Base-by-base conservation (phyloP, 768 basidiomycete genomes). In the Mycena rebaudengoi region DNA sequence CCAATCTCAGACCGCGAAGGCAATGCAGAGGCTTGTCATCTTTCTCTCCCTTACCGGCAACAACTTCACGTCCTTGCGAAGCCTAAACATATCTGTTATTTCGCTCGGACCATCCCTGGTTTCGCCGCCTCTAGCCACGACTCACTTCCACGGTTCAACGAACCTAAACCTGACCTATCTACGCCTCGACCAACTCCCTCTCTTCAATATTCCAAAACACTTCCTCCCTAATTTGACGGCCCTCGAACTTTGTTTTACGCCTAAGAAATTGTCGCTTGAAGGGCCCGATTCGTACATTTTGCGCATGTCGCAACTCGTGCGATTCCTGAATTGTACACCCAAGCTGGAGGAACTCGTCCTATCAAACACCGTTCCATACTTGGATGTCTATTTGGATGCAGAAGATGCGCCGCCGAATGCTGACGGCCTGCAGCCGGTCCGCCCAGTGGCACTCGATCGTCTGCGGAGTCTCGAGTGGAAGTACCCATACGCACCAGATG, bases 401-500 rank as follows among this genome's bases (percentile, higher is more conserved):
- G 68, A 66, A 29, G 66, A 66, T 10, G 33, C 48, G 10, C 46
- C 44, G 13, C 56, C 39, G 46, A 28, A 46, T 12, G 41, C 49
- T 16, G 29, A 32, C 23, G 45, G n/a, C 23, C 37, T 39, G 25
- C 45, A 59, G 30, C 63, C 53, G 52, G 66, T 70, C 69, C 37
- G 64, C 29, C 66, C 76, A 28, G 64, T 82, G 51, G 72, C 71
- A 51, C 76, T 87, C 32, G 70, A 68, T 5, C 74, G 77, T 57
- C 70, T 87, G 58, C 82, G 76, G 52, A 71, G 65, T n/a, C 69
- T 87, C 43, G 80, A 83, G 30, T 86, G 85, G 83, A 82, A 78
- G 44, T 82, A 77, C 61, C 82, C 83, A 18, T 79, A 74, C 50
- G 70, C 78, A 45, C 73, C 69, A 35, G 84, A 83, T 49, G 67